Evolutionary conservation across 1,139 yeast species (phyloP), one percentile per base, ranked within the genome.

Genomic region (Nematodospora anomalae): DNA sequence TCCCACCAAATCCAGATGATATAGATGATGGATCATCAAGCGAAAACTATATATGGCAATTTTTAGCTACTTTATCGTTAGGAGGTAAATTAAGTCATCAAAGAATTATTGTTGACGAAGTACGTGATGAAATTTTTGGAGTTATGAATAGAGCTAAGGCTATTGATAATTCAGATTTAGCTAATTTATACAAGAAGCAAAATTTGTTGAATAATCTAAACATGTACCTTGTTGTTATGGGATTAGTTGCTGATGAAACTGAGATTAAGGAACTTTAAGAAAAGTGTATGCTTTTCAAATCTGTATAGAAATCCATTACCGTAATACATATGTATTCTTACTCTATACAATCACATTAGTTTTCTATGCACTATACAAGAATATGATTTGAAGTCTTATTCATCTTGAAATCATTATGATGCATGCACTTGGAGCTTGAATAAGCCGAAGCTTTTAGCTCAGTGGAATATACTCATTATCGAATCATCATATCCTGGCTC

Each of bases 41-140:
- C 39, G 74, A 67, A 46, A 71, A 71, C 50, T 89, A 90, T 53
- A 90, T 89, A 33, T 92, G 98, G 98, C 97, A 92, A 66, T 90
- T 92, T 56, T 75, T 92, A 62, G 98, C 98, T 25, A 85, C 96
- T 10, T 74, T 92, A 43, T 94, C 97, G 0, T 71, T 92, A 45
- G 94, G 96, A 44, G 97, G 97, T 49, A 84, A 86, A 58, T 74
- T 90, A 51, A 88, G 84, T 52, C 97, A 90, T 61, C 97, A 92
- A 71, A 80, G 97, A 65, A 80, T 88, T 45, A 84, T 92, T 51
- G 96, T 92, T 35, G 97, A 89, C 60, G 97, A 90, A 58, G 92
- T 89, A 15, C 79, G 97, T 63, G 95, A 87, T 55, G 90, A 87
- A 61, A 90, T 92, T 45, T 90, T 92, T 55, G 95, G 94, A 25